Percentiles rank a stretch among this genome's conserved stretches.
Conservation (phyloP, 345 rosid genomes). For the Sapria himalayana region DNA sequence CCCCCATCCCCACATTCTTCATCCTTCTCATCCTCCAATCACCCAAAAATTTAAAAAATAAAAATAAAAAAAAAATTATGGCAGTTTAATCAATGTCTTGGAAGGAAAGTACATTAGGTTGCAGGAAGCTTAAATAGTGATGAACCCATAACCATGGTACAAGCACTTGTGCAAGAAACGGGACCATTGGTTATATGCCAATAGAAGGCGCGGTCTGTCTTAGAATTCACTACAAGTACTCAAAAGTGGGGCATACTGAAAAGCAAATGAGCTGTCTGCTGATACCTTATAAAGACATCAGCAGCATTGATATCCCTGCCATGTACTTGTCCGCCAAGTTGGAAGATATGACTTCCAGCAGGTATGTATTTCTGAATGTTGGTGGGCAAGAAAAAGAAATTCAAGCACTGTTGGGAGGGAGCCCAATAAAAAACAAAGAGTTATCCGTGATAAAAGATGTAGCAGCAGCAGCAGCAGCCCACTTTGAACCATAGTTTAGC, state of each 20-base stretch:
- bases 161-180: too few relatives aligned
- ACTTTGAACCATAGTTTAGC: too few relatives aligned
- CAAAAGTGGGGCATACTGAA: conserved; percentile 13
- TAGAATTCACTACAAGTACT: conserved; percentile 7
- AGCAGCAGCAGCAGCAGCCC: too few relatives aligned
- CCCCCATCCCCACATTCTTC: too few relatives aligned
- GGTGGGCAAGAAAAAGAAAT: conserved; percentile 8
- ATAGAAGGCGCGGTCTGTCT: too few relatives aligned
- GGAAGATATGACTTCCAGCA: conserved; percentile 11
- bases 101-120: neutral
- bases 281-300: conserved; percentile 9
- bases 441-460: too few relatives aligned
- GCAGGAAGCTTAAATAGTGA: too few relatives aligned
- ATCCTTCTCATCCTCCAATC: too few relatives aligned
- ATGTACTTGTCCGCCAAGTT: conserved; percentile 8
- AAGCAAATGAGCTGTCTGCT: conserved; percentile 19
- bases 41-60: too few relatives aligned
- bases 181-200: too few relatives aligned
- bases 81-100: conserved; percentile 5
- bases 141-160: too few relatives aligned
- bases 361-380: conserved; percentile 8
- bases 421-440: neutral
- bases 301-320: conserved; percentile 11
- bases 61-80: too few relatives aligned
- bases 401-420: conserved; percentile 1